Conservation (phyloP, 805 yeast genomes). For the Starmerella apis region DNA sequence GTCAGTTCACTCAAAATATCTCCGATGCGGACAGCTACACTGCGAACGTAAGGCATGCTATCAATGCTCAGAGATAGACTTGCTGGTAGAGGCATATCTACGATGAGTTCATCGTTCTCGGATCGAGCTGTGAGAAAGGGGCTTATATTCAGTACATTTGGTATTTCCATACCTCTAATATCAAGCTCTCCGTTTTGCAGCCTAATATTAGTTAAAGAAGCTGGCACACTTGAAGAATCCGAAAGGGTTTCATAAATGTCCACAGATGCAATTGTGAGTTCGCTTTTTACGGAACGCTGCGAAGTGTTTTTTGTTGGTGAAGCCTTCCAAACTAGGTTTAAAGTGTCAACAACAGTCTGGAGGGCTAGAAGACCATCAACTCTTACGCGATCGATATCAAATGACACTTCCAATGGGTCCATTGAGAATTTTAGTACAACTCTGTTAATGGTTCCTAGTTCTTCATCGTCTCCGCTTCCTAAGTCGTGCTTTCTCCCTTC, state of each 20-base stretch:
- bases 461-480: neutral
- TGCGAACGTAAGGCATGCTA: neutral
- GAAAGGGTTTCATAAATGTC: constrained; percentile 12
- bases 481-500: neutral
- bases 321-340: neutral
- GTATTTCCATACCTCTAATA: constrained; percentile 4
- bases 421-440: constrained; percentile 6
- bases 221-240: neutral
- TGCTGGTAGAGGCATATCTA: constrained; percentile 4
- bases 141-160: constrained; percentile 14
- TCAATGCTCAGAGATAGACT: constrained; percentile 7
- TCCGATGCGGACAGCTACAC: neutral
- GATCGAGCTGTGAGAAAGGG: constrained; percentile 13
- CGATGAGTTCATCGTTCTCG: neutral
- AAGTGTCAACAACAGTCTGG: constrained; percentile 2
- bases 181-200: constrained; percentile 1
- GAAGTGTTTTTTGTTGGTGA: neutral
- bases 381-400: constrained; percentile 8
- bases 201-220: neutral
- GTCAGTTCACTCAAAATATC: constrained; percentile 1
- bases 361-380: constrained; percentile 13
- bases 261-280: neutral
- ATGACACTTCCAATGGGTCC: constrained; percentile 5
- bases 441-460: constrained; percentile 13
- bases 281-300: neutral